Conservation (phyloP, 306 rosid species). For the Malus orientalis region DNA sequence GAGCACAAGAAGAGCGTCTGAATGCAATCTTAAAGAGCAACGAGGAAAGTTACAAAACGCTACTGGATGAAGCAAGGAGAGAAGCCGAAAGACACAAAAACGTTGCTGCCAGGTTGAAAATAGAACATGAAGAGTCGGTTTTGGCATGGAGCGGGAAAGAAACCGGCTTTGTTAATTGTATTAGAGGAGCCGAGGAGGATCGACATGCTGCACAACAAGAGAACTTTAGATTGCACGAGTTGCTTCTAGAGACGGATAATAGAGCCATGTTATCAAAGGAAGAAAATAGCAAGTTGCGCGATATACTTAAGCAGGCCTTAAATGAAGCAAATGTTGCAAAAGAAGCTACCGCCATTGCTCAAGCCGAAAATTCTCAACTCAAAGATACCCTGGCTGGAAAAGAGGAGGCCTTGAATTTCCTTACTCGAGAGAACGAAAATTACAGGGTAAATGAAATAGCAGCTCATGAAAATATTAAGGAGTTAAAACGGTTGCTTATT, state of each 20-base stretch:
- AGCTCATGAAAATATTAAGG: slow-evolving; percentile 51
- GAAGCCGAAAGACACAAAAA: slow-evolving; percentile 60
- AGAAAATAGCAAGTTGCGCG: slow-evolving; percentile 66
- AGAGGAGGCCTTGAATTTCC: slow-evolving; percentile 31
- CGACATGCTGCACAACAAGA: slow-evolving; percentile 41
- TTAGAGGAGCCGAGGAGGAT: slow-evolving; percentile 64
- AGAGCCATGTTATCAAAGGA: slow-evolving; percentile 43
- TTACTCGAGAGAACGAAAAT: slow-evolving; percentile 51
- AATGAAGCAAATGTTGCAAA: slow-evolving; percentile 76
- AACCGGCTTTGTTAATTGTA: slow-evolving; percentile 61
- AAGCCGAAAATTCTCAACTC: slow-evolving; percentile 52
- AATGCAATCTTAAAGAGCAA: slow-evolving; percentile 20
- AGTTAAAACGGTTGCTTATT: slow-evolving; percentile 47
- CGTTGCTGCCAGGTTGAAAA: slow-evolving; percentile 57
- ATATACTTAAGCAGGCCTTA: slow-evolving; percentile 81
- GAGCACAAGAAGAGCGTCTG: slow-evolving; percentile 49
- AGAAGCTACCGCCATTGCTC: slow-evolving; percentile 73
- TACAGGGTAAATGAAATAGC: slow-evolving; percentile 55
- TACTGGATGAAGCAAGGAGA: slow-evolving; percentile 39
- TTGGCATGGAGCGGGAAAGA: slow-evolving; percentile 73
- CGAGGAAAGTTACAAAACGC: slow-evolving; percentile 38
- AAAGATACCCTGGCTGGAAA: slow-evolving; percentile 40
- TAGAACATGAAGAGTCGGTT: slow-evolving; percentile 76
- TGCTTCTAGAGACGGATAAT: slow-evolving; percentile 29
- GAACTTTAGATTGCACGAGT: slow-evolving; percentile 22